phyloP scores from a whole-genome alignment of 192 early-diverging fungal species.

The Coemansia sp. region DNA sequence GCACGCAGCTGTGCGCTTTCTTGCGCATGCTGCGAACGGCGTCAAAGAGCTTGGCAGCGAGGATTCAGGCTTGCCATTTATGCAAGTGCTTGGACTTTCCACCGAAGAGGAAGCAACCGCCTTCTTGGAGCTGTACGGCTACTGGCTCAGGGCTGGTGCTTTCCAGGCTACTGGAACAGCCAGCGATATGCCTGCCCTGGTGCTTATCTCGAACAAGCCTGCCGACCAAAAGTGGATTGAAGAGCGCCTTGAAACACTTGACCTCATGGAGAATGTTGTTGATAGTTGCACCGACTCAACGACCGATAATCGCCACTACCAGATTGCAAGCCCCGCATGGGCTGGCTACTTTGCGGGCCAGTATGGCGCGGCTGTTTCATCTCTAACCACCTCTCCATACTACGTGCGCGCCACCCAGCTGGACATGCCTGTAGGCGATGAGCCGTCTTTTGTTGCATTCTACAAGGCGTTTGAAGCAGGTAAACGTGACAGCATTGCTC shows the following conservation, averaged over 20 bases:
- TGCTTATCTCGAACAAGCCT: not conserved
- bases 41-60: not conserved
- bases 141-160: conserved; percentile 20
- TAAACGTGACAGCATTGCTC: not conserved
- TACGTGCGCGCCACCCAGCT: conserved; percentile 5
- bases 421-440: conserved; percentile 2
- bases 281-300: not conserved
- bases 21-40: conserved; percentile 17
- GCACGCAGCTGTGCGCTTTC: conserved; percentile 20
- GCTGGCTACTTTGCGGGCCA: conserved; percentile 16
- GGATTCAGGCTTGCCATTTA: conserved; percentile 14
- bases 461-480: conserved; percentile 1
- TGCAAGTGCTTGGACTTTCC: conserved; percentile 15
- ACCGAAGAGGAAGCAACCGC: conserved; percentile 15
- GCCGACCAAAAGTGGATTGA: conserved; percentile 14
- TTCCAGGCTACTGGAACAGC: not conserved
- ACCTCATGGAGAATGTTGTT: conserved; percentile 1
- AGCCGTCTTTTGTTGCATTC: not conserved
- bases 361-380: not conserved
- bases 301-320: not conserved
- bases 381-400: not conserved
- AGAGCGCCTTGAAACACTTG: conserved; percentile 10
- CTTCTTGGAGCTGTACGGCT: conserved; percentile 43
- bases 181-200: not conserved
- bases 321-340: conserved; percentile 13